phyloP scores from a whole-genome alignment of 768 basidiomycete genomes.

The Suillus plorans region DNA sequence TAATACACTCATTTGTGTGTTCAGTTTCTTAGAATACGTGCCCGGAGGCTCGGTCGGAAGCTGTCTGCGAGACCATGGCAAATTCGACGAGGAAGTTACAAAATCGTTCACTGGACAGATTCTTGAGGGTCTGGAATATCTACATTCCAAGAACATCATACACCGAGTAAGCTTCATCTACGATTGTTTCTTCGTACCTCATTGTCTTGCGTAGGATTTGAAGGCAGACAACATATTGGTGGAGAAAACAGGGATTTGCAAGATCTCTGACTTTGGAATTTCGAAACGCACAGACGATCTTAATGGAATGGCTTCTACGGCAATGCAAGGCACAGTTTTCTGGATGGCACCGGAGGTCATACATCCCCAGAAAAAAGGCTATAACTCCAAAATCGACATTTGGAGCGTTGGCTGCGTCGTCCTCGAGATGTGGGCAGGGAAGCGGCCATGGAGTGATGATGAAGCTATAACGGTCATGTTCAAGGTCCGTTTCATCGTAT shows the following conservation, averaged over 20 bases:
- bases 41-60: constrained; percentile 95
- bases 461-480: constrained; percentile 92
- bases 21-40: constrained; percentile 96
- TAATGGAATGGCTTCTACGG: constrained; percentile 77
- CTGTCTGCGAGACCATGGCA: constrained; percentile 87
- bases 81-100: constrained; percentile 89
- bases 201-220: constrained; percentile 60
- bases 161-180: constrained; percentile 64
- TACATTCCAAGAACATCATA: constrained; percentile 88
- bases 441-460: constrained; percentile 90
- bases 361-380: constrained; percentile 83
- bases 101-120: constrained; percentile 94
- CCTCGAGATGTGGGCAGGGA: constrained; percentile 98
- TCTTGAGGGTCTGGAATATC: constrained; percentile 85
- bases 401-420: constrained; percentile 99
- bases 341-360: constrained; percentile 99
- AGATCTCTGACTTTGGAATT: constrained; percentile 98
- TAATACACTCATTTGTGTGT: constrained; percentile 12
- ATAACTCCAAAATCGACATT: constrained; percentile 96
- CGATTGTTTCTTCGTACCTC: constrained; percentile 2
- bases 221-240: constrained; percentile 99
- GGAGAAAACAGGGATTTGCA: constrained; percentile 88
- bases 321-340: constrained; percentile 97
- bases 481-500: constrained; percentile 54
- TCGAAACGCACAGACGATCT: constrained; percentile 94